phyloP scores from a whole-genome alignment of 805 yeast genomes.

The Candida schatavii region DNA sequence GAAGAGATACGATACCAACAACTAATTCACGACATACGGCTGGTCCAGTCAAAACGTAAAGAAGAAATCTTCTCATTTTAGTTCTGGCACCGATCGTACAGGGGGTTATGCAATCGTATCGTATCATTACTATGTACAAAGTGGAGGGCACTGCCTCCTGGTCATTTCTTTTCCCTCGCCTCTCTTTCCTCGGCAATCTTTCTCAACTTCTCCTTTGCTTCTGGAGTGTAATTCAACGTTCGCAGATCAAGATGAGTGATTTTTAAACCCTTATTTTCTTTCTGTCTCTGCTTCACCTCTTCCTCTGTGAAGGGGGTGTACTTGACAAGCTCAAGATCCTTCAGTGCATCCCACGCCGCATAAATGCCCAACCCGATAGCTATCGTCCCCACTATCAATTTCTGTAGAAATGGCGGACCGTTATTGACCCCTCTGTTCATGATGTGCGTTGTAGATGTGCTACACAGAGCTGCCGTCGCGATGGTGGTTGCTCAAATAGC shows the following conservation, averaged over 20 bases:
- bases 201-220: constrained; percentile 35
- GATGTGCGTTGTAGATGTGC: neutral
- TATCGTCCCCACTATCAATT: constrained; percentile 34
- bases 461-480: neutral
- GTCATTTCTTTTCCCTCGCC: no score
- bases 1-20: no score
- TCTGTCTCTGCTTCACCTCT: constrained; percentile 35
- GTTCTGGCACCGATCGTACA: no score
- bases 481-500: no score
- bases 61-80: no score
- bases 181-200: constrained; percentile 20
- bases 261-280: constrained; percentile 27
- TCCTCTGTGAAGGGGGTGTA: constrained; percentile 37
- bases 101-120: no score
- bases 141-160: no score
- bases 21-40: no score
- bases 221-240: constrained; percentile 42
- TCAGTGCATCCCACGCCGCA: constrained; percentile 31
- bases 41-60: no score
- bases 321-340: constrained; percentile 38
- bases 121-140: no score
- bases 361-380: constrained; percentile 34
- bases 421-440: neutral
- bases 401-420: constrained; percentile 33
- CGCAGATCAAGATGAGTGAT: constrained; percentile 32